A percentile compares a stretch with the other conserved stretches of the same genome.
These are phyloP conservation scores for Aureobasidium sp. DNA, from an alignment of 2,329 filamentous ascomycete genomes.

Conservation along the genomic window DNA sequence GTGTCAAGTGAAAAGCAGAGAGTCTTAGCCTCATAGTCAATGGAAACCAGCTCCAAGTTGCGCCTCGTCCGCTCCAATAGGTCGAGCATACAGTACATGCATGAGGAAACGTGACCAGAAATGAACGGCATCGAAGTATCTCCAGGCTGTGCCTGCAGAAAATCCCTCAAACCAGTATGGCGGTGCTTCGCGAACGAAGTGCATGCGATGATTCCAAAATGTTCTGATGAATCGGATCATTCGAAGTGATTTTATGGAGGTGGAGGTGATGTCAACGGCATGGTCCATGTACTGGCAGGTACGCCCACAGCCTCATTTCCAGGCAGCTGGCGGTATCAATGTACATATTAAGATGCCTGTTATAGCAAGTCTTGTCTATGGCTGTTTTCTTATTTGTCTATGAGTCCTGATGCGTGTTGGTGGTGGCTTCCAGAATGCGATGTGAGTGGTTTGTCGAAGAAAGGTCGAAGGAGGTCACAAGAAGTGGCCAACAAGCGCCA, in stretches of 20 bases:
- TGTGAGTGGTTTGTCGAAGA: neutral
- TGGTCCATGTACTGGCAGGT: neutral
- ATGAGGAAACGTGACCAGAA: neutral
- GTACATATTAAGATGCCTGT: no score
- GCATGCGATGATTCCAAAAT: neutral
- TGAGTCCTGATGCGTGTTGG: neutral
- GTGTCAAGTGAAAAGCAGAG: neutral
- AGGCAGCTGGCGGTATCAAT: neutral
- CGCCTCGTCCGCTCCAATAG: neutral
- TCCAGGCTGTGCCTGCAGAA: neutral
- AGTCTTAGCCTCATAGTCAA: neutral
- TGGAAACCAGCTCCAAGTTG: neutral
- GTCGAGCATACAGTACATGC: neutral
- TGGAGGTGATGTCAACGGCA: neutral
- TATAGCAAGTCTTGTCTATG: neutral
- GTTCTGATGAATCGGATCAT: no score
- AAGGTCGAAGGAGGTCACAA: neutral
- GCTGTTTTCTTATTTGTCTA: neutral
- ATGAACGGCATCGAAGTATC: neutral
- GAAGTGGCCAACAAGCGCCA: neutral
- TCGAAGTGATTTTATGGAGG: neutral
- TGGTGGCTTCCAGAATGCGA: neutral
- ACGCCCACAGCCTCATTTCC: neutral
- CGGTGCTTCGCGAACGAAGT: neutral
- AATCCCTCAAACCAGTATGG: neutral